Base-by-base conservation (phyloP, 2,329 filamentous ascomycete genomes). In the Botrytis medusae region DNA sequence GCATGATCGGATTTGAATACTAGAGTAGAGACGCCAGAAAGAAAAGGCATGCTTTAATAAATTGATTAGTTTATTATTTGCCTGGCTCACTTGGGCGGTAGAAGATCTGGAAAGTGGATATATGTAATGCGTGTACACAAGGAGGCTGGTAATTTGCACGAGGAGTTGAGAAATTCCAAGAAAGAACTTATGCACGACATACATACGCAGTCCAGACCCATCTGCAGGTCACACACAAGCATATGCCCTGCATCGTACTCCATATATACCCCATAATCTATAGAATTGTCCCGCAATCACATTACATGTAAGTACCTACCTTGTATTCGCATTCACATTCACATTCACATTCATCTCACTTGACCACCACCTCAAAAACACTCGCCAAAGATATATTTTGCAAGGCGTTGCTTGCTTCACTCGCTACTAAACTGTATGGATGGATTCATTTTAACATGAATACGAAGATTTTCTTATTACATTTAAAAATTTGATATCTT, bases 231-330 rank as follows among this genome's bases (percentile, higher is more conserved):
- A 64, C n/a, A 64, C 42, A 64, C 42, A 32, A 64, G 62, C 62
- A 64, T 46, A 63, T 63, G 60, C 60, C 62, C 42, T 64, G 62
- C 62, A 64, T 60, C 57, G 57, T 64, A 44, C 60, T 62, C 60
- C 37, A 62, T 42, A 62, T 37, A 64, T 51, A 51, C 22, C n/a
- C 37, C 25, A 63, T 63, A 63, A 34, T 22, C 40, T 46, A 7
- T 22, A 40, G 25, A 44, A 29, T 18, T 18, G 25, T 44, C n/a
- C 6, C 14, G 25, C 25, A 44, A 42, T 63, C 22, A 25, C 20
- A 37, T 60, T 34, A 22, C 29, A 59, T 32, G 16, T 9, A 59
- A 20, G 18, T 59, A 34, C 6, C 1, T 57, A 29, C 14, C 46
- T 25, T n/a, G 9, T 16, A 32, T 32, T 57, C 37, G 16, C 12